These are phyloP conservation scores for Seiridium cupressi DNA, from an alignment of 2,329 filamentous ascomycete species.

Conservation along the genomic window DNA sequence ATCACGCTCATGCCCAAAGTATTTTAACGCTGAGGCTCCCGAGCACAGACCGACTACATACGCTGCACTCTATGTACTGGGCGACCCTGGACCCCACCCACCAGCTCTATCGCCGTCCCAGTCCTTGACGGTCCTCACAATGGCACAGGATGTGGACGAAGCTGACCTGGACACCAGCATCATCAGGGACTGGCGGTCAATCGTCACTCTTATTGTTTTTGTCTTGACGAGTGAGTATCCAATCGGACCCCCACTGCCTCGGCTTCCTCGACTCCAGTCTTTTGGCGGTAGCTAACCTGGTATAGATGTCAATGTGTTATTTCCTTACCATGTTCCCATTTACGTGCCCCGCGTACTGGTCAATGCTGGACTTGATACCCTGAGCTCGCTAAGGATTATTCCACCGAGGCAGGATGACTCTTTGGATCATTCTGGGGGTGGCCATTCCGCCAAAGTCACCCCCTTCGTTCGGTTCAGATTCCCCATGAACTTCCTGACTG, in stretches of 20 bases:
- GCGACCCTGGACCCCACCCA: not conserved
- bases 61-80: not conserved
- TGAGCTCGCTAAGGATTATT: conserved; percentile 51
- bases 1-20: not conserved
- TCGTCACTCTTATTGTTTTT: conserved; percentile 68
- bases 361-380: conserved; percentile 39
- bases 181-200: conserved; percentile 67
- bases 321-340: conserved; percentile 65
- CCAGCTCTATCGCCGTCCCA: not conserved
- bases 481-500: conserved; percentile 69
- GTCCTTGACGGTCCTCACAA: conserved; percentile 3
- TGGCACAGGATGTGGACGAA: conserved; percentile 16
- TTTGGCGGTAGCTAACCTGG: not conserved
- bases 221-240: conserved; percentile 63
- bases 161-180: conserved; percentile 43
- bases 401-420: conserved; percentile 34
- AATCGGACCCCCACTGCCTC: not conserved
- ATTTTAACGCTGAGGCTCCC: not conserved
- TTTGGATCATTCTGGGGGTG: conserved; percentile 17
- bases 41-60: not conserved
- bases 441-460: conserved; percentile 13
- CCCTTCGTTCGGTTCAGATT: conserved; percentile 47
- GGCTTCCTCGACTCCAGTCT: not conserved
- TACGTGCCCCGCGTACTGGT: conserved; percentile 52
- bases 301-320: conserved; percentile 66